These are phyloP conservation scores for Silene uniflora DNA, from an alignment of 148 eudicot genomes.

Conservation along the genomic window DNA sequence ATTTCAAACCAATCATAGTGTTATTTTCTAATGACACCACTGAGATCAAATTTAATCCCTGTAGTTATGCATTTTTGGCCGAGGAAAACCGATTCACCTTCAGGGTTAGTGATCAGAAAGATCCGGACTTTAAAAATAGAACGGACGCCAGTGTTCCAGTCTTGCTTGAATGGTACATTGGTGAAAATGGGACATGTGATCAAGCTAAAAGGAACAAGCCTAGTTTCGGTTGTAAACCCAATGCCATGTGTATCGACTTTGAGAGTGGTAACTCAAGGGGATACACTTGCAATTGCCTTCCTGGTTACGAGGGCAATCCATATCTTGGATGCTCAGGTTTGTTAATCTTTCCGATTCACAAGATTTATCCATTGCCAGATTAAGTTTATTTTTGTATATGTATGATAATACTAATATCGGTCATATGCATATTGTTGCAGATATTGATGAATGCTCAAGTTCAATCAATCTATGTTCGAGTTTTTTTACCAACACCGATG, in stretches of 20 bases:
- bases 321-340: conserved; percentile 19
- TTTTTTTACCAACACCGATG: conserved; percentile 3
- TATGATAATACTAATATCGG: no score
- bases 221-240: conserved; percentile 22
- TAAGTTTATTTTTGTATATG: neutral
- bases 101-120: conserved; percentile 30
- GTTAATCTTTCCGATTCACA: no score
- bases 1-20: neutral
- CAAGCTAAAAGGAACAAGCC: conserved; percentile 7
- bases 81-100: conserved; percentile 34
- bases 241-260: conserved; percentile 19
- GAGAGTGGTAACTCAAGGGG: conserved; percentile 15
- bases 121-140: conserved; percentile 18
- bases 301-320: conserved; percentile 15
- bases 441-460: conserved; percentile 12
- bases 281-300: conserved; percentile 26
- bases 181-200: conserved; percentile 11
- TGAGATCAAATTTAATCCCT: conserved; percentile 33
- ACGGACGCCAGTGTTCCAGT: conserved; percentile 13
- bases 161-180: conserved; percentile 33
- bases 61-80: conserved; percentile 45
- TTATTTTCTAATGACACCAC: neutral
- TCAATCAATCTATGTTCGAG: conserved; percentile 8
- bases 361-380: no score
- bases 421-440: conserved; percentile 2